A percentile compares a stretch with the other conserved stretches of the same genome.
Conservation (phyloP, 2,329 filamentous ascomycete genomes). For the Aureobasidium namibiae region DNA sequence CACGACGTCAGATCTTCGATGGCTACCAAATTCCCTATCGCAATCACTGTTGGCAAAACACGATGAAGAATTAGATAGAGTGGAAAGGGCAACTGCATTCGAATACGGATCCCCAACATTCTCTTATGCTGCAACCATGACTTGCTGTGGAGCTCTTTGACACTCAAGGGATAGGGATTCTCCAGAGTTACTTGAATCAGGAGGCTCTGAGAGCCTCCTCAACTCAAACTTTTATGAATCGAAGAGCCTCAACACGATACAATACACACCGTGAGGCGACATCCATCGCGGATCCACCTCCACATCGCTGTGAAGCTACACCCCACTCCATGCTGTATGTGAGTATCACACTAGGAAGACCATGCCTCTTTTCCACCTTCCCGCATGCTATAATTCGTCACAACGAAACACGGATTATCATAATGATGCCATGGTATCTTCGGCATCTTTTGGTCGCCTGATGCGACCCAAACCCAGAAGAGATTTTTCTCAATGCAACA, state of each 20-base stretch:
- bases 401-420: neutral
- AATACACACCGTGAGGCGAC: neutral
- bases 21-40: neutral
- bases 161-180: neutral
- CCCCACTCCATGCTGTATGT: neutral
- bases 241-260: neutral
- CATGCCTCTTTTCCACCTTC: neutral
- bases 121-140: neutral
- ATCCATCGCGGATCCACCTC: neutral
- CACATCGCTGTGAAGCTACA: neutral
- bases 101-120: neutral
- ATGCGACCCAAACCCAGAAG: neutral
- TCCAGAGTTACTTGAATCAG: neutral
- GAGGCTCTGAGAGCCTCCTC: neutral
- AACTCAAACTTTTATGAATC: neutral
- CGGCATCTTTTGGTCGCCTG: too few species aligned
- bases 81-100: neutral
- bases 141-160: neutral
- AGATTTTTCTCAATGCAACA: neutral
- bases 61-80: neutral
- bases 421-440: neutral
- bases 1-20: slow-evolving; percentile 3
- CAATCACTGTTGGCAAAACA: neutral
- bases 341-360: neutral
- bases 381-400: neutral